phyloP scores from a whole-genome alignment of 179 eudicot genomes.

The Amaranthus tricolor region DNA sequence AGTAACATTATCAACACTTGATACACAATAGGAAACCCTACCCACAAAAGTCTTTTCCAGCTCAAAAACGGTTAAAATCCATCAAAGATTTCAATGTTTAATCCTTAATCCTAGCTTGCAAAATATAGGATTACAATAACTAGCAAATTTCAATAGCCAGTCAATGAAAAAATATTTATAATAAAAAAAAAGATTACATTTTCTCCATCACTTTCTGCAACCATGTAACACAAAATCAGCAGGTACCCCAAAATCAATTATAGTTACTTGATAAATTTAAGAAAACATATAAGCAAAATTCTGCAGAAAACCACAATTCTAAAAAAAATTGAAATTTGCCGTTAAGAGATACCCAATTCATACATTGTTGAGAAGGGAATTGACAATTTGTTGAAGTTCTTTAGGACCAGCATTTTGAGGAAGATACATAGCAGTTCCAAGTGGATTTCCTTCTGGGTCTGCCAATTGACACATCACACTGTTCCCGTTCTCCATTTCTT shows the following conservation, averaged over 20 bases:
- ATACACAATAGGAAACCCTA: neutral
- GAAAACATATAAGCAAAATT: neutral
- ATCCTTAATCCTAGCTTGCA: too few species aligned
- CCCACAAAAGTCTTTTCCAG: neutral
- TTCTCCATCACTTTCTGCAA: too few species aligned
- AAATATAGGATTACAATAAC: too few species aligned
- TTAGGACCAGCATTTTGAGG: constrained; percentile 85
- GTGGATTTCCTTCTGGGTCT: constrained; percentile 71
- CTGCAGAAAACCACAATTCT: neutral
- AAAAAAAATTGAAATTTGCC: neutral
- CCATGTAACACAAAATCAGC: too few species aligned
- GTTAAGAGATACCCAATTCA: neutral
- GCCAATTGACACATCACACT: constrained; percentile 78
- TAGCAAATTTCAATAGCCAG: too few species aligned
- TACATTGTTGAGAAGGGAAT: constrained; percentile 72
- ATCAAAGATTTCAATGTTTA: neutral
- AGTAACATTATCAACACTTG: neutral
- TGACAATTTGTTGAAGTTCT: constrained; percentile 75
- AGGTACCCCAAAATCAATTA: neutral
- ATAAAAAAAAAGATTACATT: too few species aligned
- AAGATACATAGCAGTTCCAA: constrained; percentile 66
- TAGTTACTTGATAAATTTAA: neutral
- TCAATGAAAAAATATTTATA: too few species aligned
- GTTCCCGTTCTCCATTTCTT: constrained; percentile 33
- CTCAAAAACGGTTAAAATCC: neutral